Conservation (phyloP, 768 basidiomycete species). For the Pulveroboletus sp. region DNA sequence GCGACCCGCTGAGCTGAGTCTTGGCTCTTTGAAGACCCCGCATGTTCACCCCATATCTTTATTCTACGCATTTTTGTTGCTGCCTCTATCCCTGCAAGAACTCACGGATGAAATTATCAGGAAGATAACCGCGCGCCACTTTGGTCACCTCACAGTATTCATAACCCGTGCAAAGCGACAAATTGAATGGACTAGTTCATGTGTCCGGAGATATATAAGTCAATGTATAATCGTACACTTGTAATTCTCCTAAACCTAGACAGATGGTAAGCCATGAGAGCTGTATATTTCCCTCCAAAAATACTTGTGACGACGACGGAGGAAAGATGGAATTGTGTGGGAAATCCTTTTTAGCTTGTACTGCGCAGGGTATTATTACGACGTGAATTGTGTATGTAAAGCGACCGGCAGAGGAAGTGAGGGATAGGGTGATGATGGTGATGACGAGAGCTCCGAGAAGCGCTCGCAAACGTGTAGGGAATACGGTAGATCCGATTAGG, state of each 20-base stretch:
- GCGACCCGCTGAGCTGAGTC: too few relatives aligned
- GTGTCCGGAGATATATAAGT: background rate
- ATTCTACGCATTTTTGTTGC: too few relatives aligned
- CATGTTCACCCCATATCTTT: too few relatives aligned
- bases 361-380: background rate
- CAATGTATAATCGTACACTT: background rate
- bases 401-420: background rate
- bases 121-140: too few relatives aligned
- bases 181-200: background rate
- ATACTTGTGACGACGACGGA: background rate
- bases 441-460: background rate
- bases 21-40: too few relatives aligned
- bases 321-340: too few relatives aligned
- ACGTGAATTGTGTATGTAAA: background rate
- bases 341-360: background rate
- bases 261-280: background rate
- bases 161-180: too few relatives aligned
- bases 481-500: constrained; percentile 1
- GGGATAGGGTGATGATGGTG: background rate
- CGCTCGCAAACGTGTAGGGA: background rate
- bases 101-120: too few relatives aligned
- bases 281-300: background rate
- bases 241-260: background rate
- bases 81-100: too few relatives aligned
- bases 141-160: too few relatives aligned